phyloP scores from a whole-genome alignment of 306 rosid genomes.

The Vigna reflexopilosa region DNA sequence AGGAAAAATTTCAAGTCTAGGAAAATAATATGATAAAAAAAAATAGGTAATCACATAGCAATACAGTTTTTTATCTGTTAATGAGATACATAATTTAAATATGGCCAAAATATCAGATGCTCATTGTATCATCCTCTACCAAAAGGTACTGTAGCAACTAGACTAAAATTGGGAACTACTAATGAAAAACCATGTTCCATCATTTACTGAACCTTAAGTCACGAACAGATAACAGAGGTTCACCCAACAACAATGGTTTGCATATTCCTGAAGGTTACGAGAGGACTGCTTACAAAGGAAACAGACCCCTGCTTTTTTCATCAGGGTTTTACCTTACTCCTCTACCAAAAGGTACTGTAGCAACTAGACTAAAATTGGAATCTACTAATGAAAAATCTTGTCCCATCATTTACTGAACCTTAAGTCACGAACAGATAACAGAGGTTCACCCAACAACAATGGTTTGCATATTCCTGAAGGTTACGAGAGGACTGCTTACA shows the following conservation, averaged over 20 bases:
- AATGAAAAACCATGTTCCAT: slow-evolving; percentile 42
- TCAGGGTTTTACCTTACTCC: slow-evolving; percentile 41
- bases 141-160: background rate
- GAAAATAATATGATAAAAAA: background rate
- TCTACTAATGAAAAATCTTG: background rate
- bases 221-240: slow-evolving; percentile 58
- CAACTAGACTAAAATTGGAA: background rate
- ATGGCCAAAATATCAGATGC: background rate
- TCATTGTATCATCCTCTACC: background rate
- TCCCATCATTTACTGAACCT: slow-evolving; percentile 86
- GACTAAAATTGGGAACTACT: background rate
- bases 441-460: slow-evolving; percentile 87
- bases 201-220: slow-evolving; percentile 81
- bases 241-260: slow-evolving; percentile 74
- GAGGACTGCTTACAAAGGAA: slow-evolving; percentile 59
- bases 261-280: slow-evolving; percentile 67
- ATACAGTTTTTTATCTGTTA: background rate
- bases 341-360: background rate
- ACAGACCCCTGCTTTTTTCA: slow-evolving; percentile 59
- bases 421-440: slow-evolving; percentile 45
- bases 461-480: slow-evolving; percentile 62
- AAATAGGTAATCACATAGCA: background rate
- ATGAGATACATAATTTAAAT: no score
- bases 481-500: slow-evolving; percentile 61
- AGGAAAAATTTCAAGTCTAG: background rate